Conservation (phyloP, 2,329 filamentous ascomycete genomes). For the Nigrospora sphaerica region DNA sequence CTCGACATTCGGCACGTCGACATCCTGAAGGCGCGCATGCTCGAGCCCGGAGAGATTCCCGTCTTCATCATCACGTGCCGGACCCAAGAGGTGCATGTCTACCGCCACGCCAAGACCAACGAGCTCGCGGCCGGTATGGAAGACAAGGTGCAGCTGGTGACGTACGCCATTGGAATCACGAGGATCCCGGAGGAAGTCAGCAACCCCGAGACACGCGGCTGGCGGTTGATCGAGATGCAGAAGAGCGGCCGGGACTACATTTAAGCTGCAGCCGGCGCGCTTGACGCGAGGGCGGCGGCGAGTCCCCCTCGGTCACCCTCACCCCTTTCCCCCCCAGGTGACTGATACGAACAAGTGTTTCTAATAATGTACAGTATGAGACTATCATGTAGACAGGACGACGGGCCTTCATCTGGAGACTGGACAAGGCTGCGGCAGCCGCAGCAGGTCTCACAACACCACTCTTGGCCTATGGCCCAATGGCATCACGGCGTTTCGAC, state of each 20-base stretch:
- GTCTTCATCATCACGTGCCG: conserved; percentile 96
- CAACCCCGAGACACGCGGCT: conserved; percentile 93
- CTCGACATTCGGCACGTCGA: conserved; percentile 94
- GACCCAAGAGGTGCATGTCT: conserved; percentile 96
- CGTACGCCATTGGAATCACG: conserved; percentile 95
- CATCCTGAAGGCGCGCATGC: conserved; percentile 70
- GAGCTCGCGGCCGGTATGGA: conserved; percentile 95
- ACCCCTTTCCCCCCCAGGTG: not conserved
- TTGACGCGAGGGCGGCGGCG: not conserved
- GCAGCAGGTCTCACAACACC: not conserved
- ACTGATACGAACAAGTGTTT: conserved; percentile 1
- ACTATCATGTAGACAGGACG: not conserved
- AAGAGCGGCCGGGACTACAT: conserved; percentile 91
- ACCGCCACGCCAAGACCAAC: conserved; percentile 82
- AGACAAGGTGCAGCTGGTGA: conserved; percentile 96
- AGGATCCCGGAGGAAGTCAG: conserved; percentile 90
- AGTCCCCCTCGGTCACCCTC: not conserved
- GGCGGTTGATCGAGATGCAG: conserved; percentile 96
- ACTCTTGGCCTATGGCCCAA: conserved; percentile 1
- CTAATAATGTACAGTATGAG: conserved; percentile 2
- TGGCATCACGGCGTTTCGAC: not conserved
- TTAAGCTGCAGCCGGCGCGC: conserved; percentile 21
- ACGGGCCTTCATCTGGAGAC: not conserved
- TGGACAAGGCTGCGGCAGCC: not conserved
- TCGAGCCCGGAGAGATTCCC: conserved; percentile 81